Base-by-base conservation (phyloP, 75 land plant genomes). In the Cupressus sempervirens region DNA sequence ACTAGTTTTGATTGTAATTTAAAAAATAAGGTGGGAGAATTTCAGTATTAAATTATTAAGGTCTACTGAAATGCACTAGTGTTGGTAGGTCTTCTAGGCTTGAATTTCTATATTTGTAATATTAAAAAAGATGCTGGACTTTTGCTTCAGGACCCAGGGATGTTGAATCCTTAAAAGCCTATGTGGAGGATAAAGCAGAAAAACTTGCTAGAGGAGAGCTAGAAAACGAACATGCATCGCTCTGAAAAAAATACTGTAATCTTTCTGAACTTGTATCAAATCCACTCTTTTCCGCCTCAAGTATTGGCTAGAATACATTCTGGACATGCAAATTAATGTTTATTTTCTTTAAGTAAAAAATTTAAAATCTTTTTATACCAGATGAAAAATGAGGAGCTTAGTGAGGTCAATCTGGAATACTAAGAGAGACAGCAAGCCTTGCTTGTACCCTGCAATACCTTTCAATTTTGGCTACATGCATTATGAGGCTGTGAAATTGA, bases 151-250 rank as follows among this genome's bases (percentile, higher is more conserved):
- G 93, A 6, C 83, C 86, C 81, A 90, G 90, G 80, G 87, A 90
- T 86, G 91, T 92, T 41, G 91, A 88, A 62, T 90, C 93, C 12
- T 90, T 92, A 12, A 92, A 88, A 88, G 67, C 84, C 29, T 92
- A 90, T 86, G 90, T 83, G 48, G n/a, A 90, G n/a, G 91, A 88
- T 77, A 91, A 92, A 88, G 86, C 93, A 35, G 91, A 88, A 67
- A 90, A 88, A 82, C 91, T 88, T 80, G 84, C 86, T 29, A 90
- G 86, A 84, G 91, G 89, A 68, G 74, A 88, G 56, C 85, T 48
- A 11, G 90, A 87, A 8, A 83, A 67, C 82, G 88, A 90, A 13
- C 83, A 80, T 20, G 91, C 88, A 1, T 82, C 85, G 82, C 88
- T 76, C 81, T 83, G 56, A 81, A n/a, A 79, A 79, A 79, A 79